These are phyloP conservation scores for Colletotrichum sp. DNA, from an alignment of 2,329 filamentous ascomycete species.

Conservation along the genomic window DNA sequence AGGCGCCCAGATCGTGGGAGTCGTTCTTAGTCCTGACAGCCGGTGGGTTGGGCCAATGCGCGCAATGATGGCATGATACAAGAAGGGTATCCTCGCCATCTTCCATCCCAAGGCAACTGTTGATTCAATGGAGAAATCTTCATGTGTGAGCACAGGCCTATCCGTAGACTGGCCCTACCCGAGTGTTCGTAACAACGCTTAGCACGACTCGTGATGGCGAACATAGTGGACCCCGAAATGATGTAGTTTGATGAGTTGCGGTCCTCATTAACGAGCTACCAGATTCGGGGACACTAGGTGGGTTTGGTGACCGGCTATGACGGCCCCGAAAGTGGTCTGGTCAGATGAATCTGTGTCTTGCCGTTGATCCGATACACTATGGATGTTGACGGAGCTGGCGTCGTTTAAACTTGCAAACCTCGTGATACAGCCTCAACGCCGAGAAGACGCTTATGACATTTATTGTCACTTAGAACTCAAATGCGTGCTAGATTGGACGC, in stretches of 20 bases:
- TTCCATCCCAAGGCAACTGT: accelerated
- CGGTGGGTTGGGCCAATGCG: background rate
- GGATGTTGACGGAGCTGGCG: background rate
- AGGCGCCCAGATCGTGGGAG: background rate
- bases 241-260: background rate
- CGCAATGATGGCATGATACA: accelerated
- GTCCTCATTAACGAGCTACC: background rate
- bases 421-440: background rate
- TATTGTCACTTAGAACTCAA: background rate
- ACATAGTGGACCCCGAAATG: background rate
- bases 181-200: background rate
- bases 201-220: background rate
- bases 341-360: background rate
- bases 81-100: background rate
- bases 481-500: background rate
- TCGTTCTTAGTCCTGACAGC: background rate
- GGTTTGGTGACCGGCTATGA: background rate
- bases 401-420: background rate
- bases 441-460: background rate
- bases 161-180: background rate
- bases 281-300: no score
- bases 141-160: background rate
- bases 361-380: background rate
- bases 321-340: background rate
- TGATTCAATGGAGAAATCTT: background rate